Conservation (phyloP, 2,329 filamentous ascomycete species). For the Magnaporthiopsis poae region DNA sequence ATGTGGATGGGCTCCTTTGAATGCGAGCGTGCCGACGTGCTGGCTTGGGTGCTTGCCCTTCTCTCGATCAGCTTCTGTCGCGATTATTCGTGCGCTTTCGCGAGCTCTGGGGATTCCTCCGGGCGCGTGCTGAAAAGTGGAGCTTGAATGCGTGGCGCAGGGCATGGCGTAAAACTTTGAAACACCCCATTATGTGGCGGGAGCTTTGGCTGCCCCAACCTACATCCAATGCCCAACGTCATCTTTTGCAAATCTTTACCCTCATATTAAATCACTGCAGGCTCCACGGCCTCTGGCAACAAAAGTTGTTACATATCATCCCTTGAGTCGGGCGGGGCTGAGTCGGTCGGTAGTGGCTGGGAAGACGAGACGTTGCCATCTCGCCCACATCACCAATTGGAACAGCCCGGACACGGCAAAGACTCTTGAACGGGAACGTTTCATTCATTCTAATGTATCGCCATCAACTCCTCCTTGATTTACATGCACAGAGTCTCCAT, state of each 20-base stretch:
- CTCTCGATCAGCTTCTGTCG: neutral
- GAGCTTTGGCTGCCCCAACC: too few species aligned
- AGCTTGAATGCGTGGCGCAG: neutral
- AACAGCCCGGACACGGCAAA: neutral
- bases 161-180: neutral
- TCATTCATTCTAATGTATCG: neutral
- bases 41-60: neutral
- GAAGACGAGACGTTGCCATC: too few species aligned
- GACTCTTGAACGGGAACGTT: neutral
- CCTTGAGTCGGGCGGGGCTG: too few species aligned
- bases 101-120: neutral
- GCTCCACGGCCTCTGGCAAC: too few species aligned
- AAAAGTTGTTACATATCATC: too few species aligned
- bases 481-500: neutral
- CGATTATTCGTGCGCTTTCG: neutral
- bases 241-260: too few species aligned
- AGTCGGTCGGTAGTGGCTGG: too few species aligned
- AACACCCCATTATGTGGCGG: neutral
- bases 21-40: neutral
- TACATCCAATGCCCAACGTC: neutral
- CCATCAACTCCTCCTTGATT: neutral
- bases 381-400: neutral
- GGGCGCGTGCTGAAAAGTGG: slow-evolving; percentile 1
- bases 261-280: too few species aligned
- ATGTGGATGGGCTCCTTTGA: neutral